phyloP scores from a whole-genome alignment of 2,329 filamentous ascomycete species.

The Colletotrichum sp. region DNA sequence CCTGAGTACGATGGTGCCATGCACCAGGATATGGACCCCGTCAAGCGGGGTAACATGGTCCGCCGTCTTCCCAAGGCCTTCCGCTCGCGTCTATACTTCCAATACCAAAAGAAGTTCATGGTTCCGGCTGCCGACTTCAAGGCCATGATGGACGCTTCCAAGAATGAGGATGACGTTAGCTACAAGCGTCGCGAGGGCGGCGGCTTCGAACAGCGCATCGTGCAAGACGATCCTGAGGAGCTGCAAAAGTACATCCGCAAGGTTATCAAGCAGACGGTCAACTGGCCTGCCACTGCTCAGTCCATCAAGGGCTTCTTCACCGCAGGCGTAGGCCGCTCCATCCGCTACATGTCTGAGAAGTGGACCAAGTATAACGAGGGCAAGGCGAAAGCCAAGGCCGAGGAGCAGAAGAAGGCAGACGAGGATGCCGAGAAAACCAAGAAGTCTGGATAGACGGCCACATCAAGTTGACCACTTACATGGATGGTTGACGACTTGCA shows the following conservation, averaged over 20 bases:
- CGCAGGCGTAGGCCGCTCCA: slow-evolving; percentile 71
- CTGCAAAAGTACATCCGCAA: slow-evolving; percentile 74
- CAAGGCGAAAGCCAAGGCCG: slow-evolving; percentile 29
- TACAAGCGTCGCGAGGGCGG: slow-evolving; percentile 80
- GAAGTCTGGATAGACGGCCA: background rate
- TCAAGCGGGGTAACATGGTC: slow-evolving; percentile 95
- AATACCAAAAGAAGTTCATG: slow-evolving; percentile 88
- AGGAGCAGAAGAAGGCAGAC: slow-evolving; percentile 26
- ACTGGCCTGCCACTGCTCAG: slow-evolving; percentile 90
- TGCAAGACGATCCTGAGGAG: slow-evolving; percentile 67
- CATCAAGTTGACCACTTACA: background rate
- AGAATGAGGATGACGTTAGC: slow-evolving; percentile 69
- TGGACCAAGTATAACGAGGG: slow-evolving; percentile 66
- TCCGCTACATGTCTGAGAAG: slow-evolving; percentile 86
- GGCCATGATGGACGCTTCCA: slow-evolving; percentile 79
- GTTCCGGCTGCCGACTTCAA: slow-evolving; percentile 86
- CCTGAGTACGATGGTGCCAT: slow-evolving; percentile 69
- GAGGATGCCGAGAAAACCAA: background rate
- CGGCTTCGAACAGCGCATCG: slow-evolving; percentile 86
- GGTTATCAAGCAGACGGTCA: slow-evolving; percentile 86
- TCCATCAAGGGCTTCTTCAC: slow-evolving; percentile 85
- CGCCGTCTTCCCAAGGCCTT: slow-evolving; percentile 86
- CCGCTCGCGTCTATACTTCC: slow-evolving; percentile 88
- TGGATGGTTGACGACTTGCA: background rate
- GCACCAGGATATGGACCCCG: slow-evolving; percentile 89